Percentiles rank a stretch among this genome's conserved stretches.
These are phyloP conservation scores for Leishmania martiniquensis DNA, from an alignment of 208 protist genomes.

Conservation along the genomic window DNA sequence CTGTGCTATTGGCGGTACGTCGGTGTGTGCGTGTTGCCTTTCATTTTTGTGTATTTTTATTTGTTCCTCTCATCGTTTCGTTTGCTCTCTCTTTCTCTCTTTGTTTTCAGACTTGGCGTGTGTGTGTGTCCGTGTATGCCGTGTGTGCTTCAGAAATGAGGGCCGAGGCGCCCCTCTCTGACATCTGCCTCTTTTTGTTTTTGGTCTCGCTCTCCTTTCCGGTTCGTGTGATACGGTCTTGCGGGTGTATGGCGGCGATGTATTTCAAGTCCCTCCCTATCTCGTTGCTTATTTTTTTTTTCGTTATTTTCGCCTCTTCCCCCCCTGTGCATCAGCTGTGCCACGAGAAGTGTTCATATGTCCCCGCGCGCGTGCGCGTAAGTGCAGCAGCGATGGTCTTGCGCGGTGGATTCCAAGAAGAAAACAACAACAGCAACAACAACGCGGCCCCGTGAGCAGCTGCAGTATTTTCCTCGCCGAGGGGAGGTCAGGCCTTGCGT, in stretches of 20 bases:
- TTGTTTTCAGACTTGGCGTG: neutral
- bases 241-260: neutral
- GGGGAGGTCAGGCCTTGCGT: neutral
- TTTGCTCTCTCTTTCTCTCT: slow-evolving; percentile 5
- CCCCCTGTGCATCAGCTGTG: neutral
- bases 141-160: too few species aligned
- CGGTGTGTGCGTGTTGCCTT: neutral
- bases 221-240: neutral
- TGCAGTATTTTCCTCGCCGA: neutral
- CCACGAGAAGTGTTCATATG: neutral
- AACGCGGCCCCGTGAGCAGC: neutral
- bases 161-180: neutral
- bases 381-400: neutral
- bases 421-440: neutral
- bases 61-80: neutral
- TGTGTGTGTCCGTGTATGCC: neutral
- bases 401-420: neutral
- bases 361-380: neutral
- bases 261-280: neutral
- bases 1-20: neutral
- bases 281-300: neutral
- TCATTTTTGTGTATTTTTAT: neutral
- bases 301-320: too few species aligned
- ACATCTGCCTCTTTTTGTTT: neutral
- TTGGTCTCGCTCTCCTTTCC: neutral